phyloP scores from a whole-genome alignment of 2,329 filamentous ascomycete genomes.

The Proliferodiscus dingleyae region DNA sequence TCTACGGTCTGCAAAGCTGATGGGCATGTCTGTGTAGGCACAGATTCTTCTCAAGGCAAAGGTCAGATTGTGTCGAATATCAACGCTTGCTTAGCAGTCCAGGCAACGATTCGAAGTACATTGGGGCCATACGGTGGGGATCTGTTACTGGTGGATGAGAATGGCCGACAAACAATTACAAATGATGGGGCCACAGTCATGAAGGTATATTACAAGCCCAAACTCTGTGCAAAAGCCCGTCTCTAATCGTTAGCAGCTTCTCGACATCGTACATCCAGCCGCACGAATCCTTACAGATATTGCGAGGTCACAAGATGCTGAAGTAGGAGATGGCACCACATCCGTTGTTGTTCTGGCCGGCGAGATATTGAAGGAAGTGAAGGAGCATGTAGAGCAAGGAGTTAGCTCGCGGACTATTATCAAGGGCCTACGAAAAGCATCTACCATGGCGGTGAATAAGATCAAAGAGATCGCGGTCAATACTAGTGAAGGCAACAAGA shows the following conservation, averaged over 20 bases:
- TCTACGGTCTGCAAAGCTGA: conserved; percentile 8
- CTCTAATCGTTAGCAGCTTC: conserved; percentile 54
- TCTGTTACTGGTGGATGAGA: conserved; percentile 89
- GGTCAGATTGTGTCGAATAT: conserved; percentile 97
- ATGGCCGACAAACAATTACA: conserved; percentile 94
- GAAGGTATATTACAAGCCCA: conserved; percentile 58
- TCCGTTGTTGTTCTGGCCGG: conserved; percentile 97
- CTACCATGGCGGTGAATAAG: conserved; percentile 92
- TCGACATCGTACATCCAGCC: conserved; percentile 97
- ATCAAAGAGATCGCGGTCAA: conserved; percentile 94
- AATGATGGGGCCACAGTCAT: conserved; percentile 99
- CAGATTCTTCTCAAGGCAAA: conserved; percentile 94
- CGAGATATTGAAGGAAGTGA: conserved; percentile 94
- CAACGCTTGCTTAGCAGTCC: conserved; percentile 94
- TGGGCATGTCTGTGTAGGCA: conserved; percentile 54
- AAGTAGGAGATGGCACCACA: conserved; percentile 96
- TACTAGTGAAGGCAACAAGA: conserved; percentile 75
- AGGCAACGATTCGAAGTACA: conserved; percentile 92
- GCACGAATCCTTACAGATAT: conserved; percentile 97
- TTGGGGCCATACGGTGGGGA: conserved; percentile 96
- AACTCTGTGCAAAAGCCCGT: conserved; percentile 2
- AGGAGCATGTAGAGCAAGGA: conserved; percentile 92
- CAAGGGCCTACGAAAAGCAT: conserved; percentile 87
- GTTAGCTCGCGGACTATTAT: conserved; percentile 97
- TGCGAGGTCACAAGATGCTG: conserved; percentile 95